Percentiles rank a stretch among this genome's conserved stretches.
These are phyloP conservation scores for Neolentinus lepideus DNA, from an alignment of 1,284 basidiomycete genomes.

Conservation along the genomic window DNA sequence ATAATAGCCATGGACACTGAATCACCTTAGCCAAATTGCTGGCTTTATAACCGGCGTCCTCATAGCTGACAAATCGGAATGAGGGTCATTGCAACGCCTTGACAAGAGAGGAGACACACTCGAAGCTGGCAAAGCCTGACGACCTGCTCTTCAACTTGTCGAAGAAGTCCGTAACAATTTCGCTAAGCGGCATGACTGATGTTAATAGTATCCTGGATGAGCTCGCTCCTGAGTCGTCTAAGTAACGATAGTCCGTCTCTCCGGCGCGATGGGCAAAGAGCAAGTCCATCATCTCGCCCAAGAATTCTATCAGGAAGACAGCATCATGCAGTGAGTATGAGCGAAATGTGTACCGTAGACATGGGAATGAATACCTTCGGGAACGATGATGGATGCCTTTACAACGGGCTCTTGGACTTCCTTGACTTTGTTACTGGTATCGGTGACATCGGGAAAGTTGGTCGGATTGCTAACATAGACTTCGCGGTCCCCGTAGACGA, in stretches of 20 bases:
- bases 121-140: slow-evolving; percentile 90
- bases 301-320: slow-evolving; percentile 50
- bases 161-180: slow-evolving; percentile 93
- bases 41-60: slow-evolving; percentile 80
- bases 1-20: background rate
- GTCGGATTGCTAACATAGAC: slow-evolving; percentile 86
- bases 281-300: slow-evolving; percentile 90
- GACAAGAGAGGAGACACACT: slow-evolving; percentile 41
- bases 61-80: slow-evolving; percentile 53
- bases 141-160: slow-evolving; percentile 86
- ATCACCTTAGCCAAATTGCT: slow-evolving; percentile 77
- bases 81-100: slow-evolving; percentile 2
- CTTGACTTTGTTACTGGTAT: slow-evolving; percentile 55
- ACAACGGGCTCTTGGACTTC: slow-evolving; percentile 87
- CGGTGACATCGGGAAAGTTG: slow-evolving; percentile 81
- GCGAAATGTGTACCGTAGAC: no score
- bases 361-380: slow-evolving; percentile 76
- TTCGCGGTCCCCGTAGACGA: slow-evolving; percentile 65
- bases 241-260: slow-evolving; percentile 70
- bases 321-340: background rate
- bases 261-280: slow-evolving; percentile 78
- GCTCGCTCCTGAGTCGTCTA: slow-evolving; percentile 50
- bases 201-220: slow-evolving; percentile 70
- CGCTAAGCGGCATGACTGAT: slow-evolving; percentile 79
- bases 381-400: slow-evolving; percentile 88